phyloP scores from a whole-genome alignment of 2,329 filamentous ascomycete genomes.

The Gyromitra esculenta region DNA sequence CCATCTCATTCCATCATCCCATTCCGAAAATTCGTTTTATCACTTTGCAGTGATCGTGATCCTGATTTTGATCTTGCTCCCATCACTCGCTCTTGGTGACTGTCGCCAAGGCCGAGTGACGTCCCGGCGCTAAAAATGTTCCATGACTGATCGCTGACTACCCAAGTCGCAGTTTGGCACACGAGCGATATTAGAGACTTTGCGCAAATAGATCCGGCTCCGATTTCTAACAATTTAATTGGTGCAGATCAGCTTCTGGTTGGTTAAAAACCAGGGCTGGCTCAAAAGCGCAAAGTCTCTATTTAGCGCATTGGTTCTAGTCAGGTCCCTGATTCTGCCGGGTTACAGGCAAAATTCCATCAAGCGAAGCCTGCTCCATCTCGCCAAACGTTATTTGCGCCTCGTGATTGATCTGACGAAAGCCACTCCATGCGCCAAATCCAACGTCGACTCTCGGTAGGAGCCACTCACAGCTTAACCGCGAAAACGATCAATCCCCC shows the following conservation, averaged over 20 bases:
- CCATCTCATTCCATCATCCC: background rate
- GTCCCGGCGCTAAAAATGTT: slow-evolving; percentile 12
- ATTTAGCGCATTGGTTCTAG: slow-evolving; percentile 5
- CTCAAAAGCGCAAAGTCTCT: too few species aligned
- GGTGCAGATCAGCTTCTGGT: too few species aligned
- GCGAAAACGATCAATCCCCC: background rate
- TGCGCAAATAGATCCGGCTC: too few species aligned
- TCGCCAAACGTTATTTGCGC: slow-evolving; percentile 10
- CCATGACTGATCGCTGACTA: background rate
- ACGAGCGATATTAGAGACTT: slow-evolving; percentile 8
- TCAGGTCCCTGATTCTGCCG: slow-evolving; percentile 4
- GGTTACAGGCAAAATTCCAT: background rate
- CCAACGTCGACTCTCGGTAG: slow-evolving; percentile 36
- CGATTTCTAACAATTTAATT: too few species aligned
- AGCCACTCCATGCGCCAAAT: slow-evolving; percentile 23
- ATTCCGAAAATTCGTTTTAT: background rate
- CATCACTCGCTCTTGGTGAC: background rate
- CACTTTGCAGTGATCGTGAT: background rate
- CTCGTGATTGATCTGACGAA: slow-evolving; percentile 29
- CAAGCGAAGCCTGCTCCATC: slow-evolving; percentile 18
- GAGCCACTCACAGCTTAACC: background rate
- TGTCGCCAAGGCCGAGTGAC: slow-evolving; percentile 45
- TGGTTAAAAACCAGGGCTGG: too few species aligned
- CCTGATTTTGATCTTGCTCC: background rate
- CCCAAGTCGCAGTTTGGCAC: background rate